A percentile compares a stretch with the other conserved stretches of the same genome.
Evolutionary conservation across 2,329 filamentous ascomycete genomes (phyloP).

Genomic region (Daldinia eschscholtzii): DNA sequence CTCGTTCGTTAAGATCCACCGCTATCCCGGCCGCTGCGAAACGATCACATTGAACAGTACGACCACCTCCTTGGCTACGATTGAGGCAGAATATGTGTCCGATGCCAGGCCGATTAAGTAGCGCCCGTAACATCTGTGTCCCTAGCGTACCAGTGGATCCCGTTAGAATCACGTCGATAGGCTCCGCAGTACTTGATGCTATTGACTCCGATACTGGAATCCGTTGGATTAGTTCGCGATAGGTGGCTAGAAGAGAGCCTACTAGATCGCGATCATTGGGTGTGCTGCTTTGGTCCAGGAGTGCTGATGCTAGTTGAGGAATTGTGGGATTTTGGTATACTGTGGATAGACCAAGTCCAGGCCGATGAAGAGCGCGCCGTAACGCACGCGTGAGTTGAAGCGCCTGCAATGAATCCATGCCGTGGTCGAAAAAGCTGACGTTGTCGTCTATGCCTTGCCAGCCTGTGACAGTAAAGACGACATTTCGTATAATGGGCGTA

Average conservation of each 20-base stretch:
- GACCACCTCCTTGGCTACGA: not conserved
- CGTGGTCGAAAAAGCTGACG: slow-evolving; percentile 37
- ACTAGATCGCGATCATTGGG: not conserved
- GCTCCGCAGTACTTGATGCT: not conserved
- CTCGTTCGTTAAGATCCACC: not conserved
- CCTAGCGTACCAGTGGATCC: not conserved
- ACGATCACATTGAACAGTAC: not conserved
- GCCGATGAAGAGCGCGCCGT: slow-evolving; percentile 22
- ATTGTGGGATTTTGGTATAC: slow-evolving; percentile 1
- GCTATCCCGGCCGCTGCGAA: not conserved
- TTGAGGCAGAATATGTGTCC: slow-evolving; percentile 2
- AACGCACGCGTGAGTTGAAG: slow-evolving; percentile 37
- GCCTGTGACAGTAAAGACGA: not conserved
- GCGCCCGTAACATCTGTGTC: not conserved
- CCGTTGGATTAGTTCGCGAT: not conserved
- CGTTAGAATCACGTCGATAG: not conserved
- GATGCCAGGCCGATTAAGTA: not conserved
- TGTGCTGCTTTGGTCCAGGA: not conserved
- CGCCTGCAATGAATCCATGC: slow-evolving; percentile 43
- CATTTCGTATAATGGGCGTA: not conserved
- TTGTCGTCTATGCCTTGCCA: slow-evolving; percentile 28
- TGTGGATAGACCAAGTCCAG: not conserved
- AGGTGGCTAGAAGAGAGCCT: not conserved
- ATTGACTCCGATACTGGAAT: not conserved
- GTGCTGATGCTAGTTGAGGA: not conserved